Evolutionary conservation across 169 alveolate genomes (phyloP).

Genomic region (Plasmodium cynomolgi): DNA sequence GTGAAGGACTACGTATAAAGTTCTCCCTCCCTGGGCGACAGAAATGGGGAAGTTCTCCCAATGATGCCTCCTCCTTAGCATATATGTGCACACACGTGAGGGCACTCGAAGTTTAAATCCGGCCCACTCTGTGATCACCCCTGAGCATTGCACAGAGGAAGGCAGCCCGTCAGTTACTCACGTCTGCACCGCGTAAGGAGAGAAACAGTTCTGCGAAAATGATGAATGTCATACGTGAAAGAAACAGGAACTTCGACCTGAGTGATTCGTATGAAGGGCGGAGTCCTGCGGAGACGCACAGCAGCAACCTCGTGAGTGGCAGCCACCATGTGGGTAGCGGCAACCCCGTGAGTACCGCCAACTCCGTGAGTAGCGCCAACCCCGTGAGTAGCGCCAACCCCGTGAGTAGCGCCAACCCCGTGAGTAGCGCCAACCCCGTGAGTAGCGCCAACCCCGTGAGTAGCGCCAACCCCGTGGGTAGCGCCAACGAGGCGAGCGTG

Average conservation of each 20-base stretch:
- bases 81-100: background rate
- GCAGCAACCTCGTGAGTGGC: background rate
- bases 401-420: background rate
- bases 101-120: background rate
- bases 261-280: conserved; percentile 17
- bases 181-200: background rate
- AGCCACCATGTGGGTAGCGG: background rate
- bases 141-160: conserved; percentile 1
- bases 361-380: no score
- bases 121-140: background rate
- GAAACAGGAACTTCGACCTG: conserved; percentile 11
- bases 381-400: background rate
- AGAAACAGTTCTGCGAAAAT: background rate
- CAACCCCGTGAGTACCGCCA: no score
- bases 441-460: background rate
- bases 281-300: background rate
- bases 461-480: background rate
- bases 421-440: no score
- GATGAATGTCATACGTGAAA: conserved; percentile 13
- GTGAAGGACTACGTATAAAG: background rate
- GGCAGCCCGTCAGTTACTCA: background rate
- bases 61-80: background rate
- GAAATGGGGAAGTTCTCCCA: background rate
- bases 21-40: background rate
- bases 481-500: conserved; percentile 9